Evolutionary conservation across 345 rosid genomes (phyloP).

Genomic region (Combretum micranthum): DNA sequence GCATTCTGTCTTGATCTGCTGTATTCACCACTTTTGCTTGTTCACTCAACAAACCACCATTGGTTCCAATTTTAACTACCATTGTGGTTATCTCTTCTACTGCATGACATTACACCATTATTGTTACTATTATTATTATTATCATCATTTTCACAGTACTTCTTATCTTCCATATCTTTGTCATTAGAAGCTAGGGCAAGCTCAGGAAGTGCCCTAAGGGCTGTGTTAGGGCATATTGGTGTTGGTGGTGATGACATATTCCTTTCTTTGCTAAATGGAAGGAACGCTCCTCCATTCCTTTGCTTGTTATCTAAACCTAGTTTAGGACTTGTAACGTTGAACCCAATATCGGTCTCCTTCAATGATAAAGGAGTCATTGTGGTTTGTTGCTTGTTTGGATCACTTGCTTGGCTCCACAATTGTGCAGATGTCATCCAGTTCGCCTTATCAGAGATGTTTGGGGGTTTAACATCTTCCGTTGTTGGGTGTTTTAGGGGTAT

Average conservation of each 20-base stretch:
- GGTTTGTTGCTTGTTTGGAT: conserved; percentile 30
- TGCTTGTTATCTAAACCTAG: conserved; percentile 50
- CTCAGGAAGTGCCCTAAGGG: conserved; percentile 41
- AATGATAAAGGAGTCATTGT: conserved; percentile 23
- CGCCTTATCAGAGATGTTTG: conserved; percentile 42
- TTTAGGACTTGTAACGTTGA: conserved; percentile 46
- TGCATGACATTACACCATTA: conserved; percentile 24
- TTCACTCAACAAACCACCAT: conserved; percentile 19
- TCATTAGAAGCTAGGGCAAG: conserved; percentile 47
- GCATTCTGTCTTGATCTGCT: conserved; percentile 26
- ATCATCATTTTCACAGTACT: conserved; percentile 25
- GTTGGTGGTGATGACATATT: conserved; percentile 9
- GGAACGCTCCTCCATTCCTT: conserved; percentile 85
- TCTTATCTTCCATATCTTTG: conserved; percentile 47
- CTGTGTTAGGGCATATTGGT: conserved; percentile 20
- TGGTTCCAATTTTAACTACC: conserved; percentile 8
- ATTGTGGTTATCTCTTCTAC: conserved; percentile 28
- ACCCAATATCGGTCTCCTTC: conserved; percentile 43
- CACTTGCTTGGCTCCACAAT: conserved; percentile 80
- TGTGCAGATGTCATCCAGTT: conserved; percentile 96
- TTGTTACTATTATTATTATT: conserved; percentile 16
- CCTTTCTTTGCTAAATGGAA: conserved; percentile 82
- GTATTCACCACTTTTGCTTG: conserved; percentile 28
- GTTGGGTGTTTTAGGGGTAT: conserved; percentile 66
- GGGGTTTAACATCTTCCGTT: conserved; percentile 17